Evolutionary conservation across 2,329 filamentous ascomycete species (phyloP).

Genomic region (Penicillium crustosum): DNA sequence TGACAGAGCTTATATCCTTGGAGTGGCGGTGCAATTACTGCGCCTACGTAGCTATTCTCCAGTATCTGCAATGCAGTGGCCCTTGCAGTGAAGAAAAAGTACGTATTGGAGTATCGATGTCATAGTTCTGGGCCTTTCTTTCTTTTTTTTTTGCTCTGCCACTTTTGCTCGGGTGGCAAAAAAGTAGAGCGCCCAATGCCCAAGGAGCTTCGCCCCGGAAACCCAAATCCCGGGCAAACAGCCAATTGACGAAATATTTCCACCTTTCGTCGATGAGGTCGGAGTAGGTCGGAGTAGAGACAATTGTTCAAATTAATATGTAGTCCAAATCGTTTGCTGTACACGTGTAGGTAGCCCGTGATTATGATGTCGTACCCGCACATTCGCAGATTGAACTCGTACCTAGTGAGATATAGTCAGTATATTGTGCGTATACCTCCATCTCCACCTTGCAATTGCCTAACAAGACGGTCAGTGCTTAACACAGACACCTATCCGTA

Average conservation of each 20-base stretch:
- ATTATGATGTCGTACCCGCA: constrained; percentile 38
- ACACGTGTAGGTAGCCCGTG: not conserved
- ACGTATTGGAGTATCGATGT: not conserved
- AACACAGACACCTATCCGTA: constrained; percentile 75
- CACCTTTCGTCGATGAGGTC: not conserved
- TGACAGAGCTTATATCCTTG: not conserved
- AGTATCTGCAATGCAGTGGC: not conserved
- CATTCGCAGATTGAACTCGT: constrained; percentile 37
- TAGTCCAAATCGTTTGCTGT: constrained; percentile 1
- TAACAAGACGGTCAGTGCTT: constrained; percentile 80
- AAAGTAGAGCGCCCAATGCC: not conserved
- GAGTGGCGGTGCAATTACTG: not conserved
- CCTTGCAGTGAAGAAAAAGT: not conserved
- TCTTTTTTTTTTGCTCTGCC: not conserved
- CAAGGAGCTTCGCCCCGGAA: not conserved
- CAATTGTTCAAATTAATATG: not conserved
- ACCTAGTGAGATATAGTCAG: constrained; percentile 36
- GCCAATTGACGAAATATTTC: not conserved
- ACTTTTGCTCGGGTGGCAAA: not conserved
- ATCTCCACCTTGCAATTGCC: constrained; percentile 60
- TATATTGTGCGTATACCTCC: constrained; percentile 61
- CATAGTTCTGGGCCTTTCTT: not conserved
- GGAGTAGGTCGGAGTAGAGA: not conserved
- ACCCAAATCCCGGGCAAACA: not conserved
- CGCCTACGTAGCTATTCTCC: not conserved